Percentiles rank a stretch among this genome's conserved stretches.
phyloP scores from a whole-genome alignment of 208 protist genomes.

The Acanthamoeba royreba region DNA sequence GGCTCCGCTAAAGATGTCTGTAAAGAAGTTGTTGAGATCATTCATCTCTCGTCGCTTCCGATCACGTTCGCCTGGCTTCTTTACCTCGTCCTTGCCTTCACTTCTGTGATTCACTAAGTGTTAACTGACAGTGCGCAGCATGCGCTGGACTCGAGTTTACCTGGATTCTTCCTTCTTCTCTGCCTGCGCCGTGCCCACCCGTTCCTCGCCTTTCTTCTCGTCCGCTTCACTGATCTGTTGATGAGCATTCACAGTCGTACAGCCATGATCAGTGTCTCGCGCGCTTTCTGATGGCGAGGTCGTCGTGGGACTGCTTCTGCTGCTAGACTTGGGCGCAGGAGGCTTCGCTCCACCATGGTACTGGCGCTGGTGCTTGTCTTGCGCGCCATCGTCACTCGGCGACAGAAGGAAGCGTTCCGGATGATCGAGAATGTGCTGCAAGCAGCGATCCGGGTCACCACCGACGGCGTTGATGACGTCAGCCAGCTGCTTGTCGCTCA shows the following conservation, averaged over 20 bases:
- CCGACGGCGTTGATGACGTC: not conserved
- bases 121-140: not conserved
- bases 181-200: no score
- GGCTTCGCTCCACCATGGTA: not conserved
- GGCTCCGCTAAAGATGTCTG: not conserved
- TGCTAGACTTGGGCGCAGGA: not conserved
- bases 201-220: no score
- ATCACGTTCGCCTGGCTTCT: not conserved
- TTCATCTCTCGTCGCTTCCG: not conserved
- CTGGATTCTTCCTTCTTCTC: no score
- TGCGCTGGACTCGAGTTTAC: no score
- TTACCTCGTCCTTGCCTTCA: not conserved
- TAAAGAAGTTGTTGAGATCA: not conserved
- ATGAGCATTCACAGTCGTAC: no score
- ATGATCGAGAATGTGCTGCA: not conserved
- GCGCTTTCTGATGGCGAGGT: no score
- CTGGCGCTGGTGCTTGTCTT: not conserved
- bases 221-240: no score
- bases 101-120: not conserved
- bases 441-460: not conserved
- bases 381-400: no score
- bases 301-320: no score
- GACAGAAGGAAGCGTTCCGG: not conserved
- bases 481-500: not conserved
- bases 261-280: no score